A percentile compares a stretch with the other conserved stretches of the same genome.
phyloP scores from a whole-genome alignment of 2,329 filamentous ascomycete genomes.

The Immersiporthe knoxdaviesiana region DNA sequence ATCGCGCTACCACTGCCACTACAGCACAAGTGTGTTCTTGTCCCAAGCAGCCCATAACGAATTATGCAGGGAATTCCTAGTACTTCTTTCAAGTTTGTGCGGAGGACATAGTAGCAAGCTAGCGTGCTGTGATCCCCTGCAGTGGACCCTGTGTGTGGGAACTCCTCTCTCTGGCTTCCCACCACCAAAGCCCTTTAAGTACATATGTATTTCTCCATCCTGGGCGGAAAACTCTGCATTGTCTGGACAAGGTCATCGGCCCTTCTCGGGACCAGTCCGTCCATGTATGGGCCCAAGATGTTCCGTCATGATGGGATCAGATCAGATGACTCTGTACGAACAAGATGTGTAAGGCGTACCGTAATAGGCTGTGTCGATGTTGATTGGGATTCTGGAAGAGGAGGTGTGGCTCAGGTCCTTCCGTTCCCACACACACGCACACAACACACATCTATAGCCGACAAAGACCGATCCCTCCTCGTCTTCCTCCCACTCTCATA shows the following conservation, averaged over 20 bases:
- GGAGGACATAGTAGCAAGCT: too few species aligned
- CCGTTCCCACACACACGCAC: not conserved
- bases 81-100: too few species aligned
- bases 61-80: too few species aligned
- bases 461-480: not conserved
- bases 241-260: not conserved
- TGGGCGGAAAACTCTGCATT: slow-evolving; percentile 7
- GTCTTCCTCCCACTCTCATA: not conserved
- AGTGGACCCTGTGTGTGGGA: too few species aligned
- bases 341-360: not conserved
- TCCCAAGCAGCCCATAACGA: too few species aligned
- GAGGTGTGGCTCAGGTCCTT: not conserved
- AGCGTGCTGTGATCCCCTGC: too few species aligned
- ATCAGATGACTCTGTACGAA: too few species aligned
- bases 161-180: not conserved
- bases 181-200: too few species aligned
- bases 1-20: not conserved
- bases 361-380: too few species aligned
- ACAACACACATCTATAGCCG: not conserved
- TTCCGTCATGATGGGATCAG: not conserved
- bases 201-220: too few species aligned
- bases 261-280: not conserved
- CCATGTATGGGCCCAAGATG: not conserved
- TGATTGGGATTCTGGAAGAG: too few species aligned
- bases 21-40: too few species aligned